Evolutionary conservation across 805 yeast genomes (phyloP), one percentile per base, ranked within the genome.

Genomic region (Barnettozyma salicaria): DNA sequence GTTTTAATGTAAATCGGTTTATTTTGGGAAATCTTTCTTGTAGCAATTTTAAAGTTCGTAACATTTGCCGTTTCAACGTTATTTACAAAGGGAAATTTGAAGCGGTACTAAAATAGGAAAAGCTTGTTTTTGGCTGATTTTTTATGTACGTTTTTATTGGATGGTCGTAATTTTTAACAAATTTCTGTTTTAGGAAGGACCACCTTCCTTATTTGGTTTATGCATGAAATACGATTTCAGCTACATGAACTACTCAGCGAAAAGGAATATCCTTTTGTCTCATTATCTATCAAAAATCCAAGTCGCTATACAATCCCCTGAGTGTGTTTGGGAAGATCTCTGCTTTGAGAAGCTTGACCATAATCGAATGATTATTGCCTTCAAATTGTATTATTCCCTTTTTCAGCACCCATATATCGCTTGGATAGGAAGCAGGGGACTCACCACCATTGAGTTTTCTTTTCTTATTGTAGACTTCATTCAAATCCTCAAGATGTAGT

Each of bases 341-440:
- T 8, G 29, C 41, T 20, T 37, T 37, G 6, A 37, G 11, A n/a
- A 37, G 16, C 12, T 8, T 28, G 8, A 30, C 26, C 12, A 23
- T 19, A 7, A 37, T 20, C 5, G 20, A 4, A 7, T 24, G 19
- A 8, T n/a, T 11, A 19, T 12, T 14, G 17, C 19, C 24, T 17
- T 7, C 18, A 11, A 38, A 34, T 18, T 34, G 37, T 7, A 38
- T 20, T 5, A 38, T 18, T 6, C 31, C 34, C 11, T n/a, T 23
- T 18, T 33, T 25, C 13, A 34, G 2, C 13, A 38, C 20, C 37
- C 36, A 37, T n/a, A n/a, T n/a, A n/a, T n/a, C n/a, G n/a, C n/a
- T n/a, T n/a, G n/a, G n/a, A n/a, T n/a, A n/a, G n/a, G 13, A n/a
- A 7, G 8, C 24, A 18, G 12, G 17, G 7, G 19, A 11, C 13